These are phyloP conservation scores for Pseudevernia furfuracea DNA, from an alignment of 495 filamentous ascomycete genomes.

Conservation along the genomic window DNA sequence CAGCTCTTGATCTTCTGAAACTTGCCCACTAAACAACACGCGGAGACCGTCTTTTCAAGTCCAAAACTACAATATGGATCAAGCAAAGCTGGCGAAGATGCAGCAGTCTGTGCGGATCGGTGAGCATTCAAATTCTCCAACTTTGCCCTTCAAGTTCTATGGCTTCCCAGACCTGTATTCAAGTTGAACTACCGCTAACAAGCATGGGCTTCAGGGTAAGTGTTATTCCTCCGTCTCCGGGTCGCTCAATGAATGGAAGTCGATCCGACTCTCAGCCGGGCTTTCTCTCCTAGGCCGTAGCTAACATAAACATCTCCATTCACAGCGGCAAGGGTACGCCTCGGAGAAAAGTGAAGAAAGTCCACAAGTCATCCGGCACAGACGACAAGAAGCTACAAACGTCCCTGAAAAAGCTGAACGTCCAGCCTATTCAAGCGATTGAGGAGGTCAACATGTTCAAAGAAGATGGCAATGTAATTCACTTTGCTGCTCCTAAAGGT, in stretches of 20 bases:
- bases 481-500: slow-evolving; percentile 97
- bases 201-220: slow-evolving; percentile 31
- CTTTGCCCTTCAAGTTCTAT: slow-evolving; percentile 14
- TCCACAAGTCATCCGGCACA: slow-evolving; percentile 77
- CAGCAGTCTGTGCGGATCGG: slow-evolving; percentile 51
- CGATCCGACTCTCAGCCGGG: no score
- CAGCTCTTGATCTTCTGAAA: background rate
- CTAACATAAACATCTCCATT: background rate
- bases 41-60: background rate
- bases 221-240: slow-evolving; percentile 17
- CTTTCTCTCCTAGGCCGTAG: background rate
- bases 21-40: background rate
- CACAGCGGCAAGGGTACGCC: slow-evolving; percentile 94
- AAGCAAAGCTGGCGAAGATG: slow-evolving; percentile 51
- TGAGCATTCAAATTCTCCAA: slow-evolving; percentile 27
- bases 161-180: background rate
- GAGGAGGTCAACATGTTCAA: slow-evolving; percentile 99
- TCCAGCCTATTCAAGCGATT: slow-evolving; percentile 95
- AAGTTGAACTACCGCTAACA: slow-evolving; percentile 16
- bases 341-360: slow-evolving; percentile 95
- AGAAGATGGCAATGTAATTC: slow-evolving; percentile 98
- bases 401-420: slow-evolving; percentile 88
- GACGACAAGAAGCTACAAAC: slow-evolving; percentile 99
- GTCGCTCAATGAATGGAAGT: background rate
- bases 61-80: slow-evolving; percentile 38